A percentile compares a stretch with the other conserved stretches of the same genome.
Conservation (phyloP, 306 rosid species). For the Sindora glabra region DNA sequence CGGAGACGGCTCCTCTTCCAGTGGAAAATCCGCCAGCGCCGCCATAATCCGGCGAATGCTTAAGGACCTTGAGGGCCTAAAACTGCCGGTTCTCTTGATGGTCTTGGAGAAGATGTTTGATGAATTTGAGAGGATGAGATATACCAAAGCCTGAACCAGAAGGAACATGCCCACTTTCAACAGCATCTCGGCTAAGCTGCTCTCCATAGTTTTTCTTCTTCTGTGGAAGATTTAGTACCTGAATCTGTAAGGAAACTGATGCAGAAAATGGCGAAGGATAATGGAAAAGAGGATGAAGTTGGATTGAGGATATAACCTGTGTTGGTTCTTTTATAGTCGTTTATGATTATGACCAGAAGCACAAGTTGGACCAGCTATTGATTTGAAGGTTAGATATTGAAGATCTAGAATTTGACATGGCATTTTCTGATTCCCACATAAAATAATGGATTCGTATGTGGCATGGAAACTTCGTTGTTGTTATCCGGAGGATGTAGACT, state of each 20-base stretch:
- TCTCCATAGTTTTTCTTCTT: slow-evolving; percentile 24
- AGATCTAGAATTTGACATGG: too few relatives aligned
- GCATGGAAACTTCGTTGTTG: too few relatives aligned
- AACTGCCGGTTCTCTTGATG: slow-evolving; percentile 43
- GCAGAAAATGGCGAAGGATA: too few relatives aligned
- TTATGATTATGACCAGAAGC: neutral
- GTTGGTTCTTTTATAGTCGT: slow-evolving; percentile 9
- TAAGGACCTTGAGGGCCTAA: slow-evolving; percentile 54
- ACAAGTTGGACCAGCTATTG: slow-evolving; percentile 12
- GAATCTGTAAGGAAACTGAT: neutral
- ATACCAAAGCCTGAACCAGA: slow-evolving; percentile 62
- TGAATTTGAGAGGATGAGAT: slow-evolving; percentile 71
- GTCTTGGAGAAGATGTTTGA: slow-evolving; percentile 64
- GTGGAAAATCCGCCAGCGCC: slow-evolving; percentile 56
- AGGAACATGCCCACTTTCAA: slow-evolving; percentile 56
- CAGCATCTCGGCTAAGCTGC: slow-evolving; percentile 36
- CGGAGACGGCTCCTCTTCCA: slow-evolving; percentile 62
- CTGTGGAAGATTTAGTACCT: too few relatives aligned
- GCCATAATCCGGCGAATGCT: slow-evolving; percentile 66
- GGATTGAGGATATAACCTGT: neutral
- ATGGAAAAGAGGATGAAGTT: neutral
- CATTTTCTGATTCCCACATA: too few relatives aligned
- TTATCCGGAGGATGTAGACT: too few relatives aligned
- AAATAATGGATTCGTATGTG: too few relatives aligned
- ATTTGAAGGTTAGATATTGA: too few relatives aligned